These are phyloP conservation scores for Plasmopara halstedii DNA, from an alignment of 352 stramenopile species.

Conservation along the genomic window DNA sequence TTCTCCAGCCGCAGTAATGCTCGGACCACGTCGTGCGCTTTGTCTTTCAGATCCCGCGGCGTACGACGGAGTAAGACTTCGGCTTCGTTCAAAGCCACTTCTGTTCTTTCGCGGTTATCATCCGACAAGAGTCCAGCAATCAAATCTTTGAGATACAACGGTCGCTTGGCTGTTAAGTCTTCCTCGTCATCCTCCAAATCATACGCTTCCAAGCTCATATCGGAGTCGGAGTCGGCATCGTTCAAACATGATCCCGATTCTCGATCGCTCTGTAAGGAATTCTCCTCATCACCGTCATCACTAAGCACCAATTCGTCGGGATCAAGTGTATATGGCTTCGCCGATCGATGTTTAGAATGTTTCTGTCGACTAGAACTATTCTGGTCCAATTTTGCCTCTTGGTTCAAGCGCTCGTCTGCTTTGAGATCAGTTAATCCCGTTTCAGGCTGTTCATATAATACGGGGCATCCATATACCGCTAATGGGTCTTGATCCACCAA, in stretches of 20 bases:
- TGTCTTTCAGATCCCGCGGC: conserved; percentile 58
- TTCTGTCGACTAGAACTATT: conserved; percentile 4
- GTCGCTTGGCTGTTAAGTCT: conserved; percentile 48
- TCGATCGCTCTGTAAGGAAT: conserved; percentile 9
- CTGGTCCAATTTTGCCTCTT: neutral
- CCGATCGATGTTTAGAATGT: conserved; percentile 4
- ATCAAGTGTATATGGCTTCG: conserved; percentile 33
- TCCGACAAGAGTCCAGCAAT: conserved; percentile 42
- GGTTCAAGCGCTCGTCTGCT: conserved; percentile 3
- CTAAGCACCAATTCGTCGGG: conserved; percentile 57
- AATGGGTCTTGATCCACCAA: conserved; percentile 38
- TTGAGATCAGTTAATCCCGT: conserved; percentile 7
- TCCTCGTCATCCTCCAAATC: conserved; percentile 62
- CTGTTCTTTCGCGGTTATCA: conserved; percentile 49
- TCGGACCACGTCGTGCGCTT: conserved; percentile 39
- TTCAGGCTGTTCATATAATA: conserved; percentile 20
- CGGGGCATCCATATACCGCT: conserved; percentile 20
- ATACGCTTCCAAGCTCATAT: conserved; percentile 61
- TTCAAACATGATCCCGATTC: conserved; percentile 20
- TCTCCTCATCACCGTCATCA: conserved; percentile 26
- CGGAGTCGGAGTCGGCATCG: conserved; percentile 43
- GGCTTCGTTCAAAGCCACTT: conserved; percentile 43
- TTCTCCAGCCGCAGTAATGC: conserved; percentile 63
- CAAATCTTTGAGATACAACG: conserved; percentile 68
- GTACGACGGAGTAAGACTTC: conserved; percentile 43